These are phyloP conservation scores for Cutaneotrichosporon sp. DNA, from an alignment of 1,284 basidiomycete genomes.

Conservation along the genomic window DNA sequence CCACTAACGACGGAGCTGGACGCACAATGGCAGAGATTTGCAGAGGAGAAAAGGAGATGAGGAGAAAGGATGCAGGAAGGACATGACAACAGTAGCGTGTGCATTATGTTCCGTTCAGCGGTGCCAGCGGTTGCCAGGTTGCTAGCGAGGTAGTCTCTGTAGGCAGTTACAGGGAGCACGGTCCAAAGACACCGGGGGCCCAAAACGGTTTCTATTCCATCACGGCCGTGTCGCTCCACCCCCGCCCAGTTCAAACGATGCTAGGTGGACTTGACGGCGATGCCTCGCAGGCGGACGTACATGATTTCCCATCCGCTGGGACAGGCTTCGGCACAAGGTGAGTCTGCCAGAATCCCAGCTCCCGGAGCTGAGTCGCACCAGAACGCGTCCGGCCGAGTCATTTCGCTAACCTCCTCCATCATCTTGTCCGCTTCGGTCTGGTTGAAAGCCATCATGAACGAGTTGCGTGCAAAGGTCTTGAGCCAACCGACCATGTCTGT, in stretches of 20 bases:
- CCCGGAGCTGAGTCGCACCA: conserved; percentile 46
- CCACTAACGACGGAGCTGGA: conserved; percentile 24
- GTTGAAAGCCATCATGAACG: conserved; percentile 59
- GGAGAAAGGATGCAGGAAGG: background rate
- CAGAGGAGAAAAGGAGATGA: background rate
- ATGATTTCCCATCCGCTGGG: conserved; percentile 64
- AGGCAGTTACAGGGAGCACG: too few species aligned
- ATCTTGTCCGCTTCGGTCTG: conserved; percentile 62
- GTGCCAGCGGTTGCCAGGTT: too few species aligned
- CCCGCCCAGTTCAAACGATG: background rate
- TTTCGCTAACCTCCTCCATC: conserved; percentile 65
- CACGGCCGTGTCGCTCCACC: too few species aligned
- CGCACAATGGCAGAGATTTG: conserved; percentile 24
- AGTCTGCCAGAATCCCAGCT: conserved; percentile 13
- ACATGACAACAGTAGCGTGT: background rate
- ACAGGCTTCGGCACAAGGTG: conserved; percentile 16
- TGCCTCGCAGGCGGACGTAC: conserved; percentile 68
- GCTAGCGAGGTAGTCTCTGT: too few species aligned
- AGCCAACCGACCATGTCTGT: conserved; percentile 68
- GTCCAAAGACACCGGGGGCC: too few species aligned
- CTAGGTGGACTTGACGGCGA: conserved; percentile 28
- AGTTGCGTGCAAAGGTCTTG: conserved; percentile 63
- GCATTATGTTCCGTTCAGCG: too few species aligned
- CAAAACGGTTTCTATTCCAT: too few species aligned
- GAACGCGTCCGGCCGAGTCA: conserved; percentile 60